Conservation (phyloP, 2,329 filamentous ascomycete species). For the Pseudocercospora fuligena region DNA sequence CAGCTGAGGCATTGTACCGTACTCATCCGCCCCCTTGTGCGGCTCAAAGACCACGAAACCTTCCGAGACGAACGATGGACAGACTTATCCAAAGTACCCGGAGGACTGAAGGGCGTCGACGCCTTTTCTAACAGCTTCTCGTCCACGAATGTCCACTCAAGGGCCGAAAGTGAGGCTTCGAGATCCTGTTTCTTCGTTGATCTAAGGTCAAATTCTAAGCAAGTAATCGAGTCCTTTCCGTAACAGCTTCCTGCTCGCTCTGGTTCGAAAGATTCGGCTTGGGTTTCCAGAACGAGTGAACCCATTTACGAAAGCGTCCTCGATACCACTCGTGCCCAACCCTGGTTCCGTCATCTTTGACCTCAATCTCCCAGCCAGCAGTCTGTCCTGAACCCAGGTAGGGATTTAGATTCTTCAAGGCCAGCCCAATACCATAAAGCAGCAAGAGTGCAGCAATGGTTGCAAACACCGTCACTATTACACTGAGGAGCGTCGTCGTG, state of each 20-base stretch:
- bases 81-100: too few relatives aligned
- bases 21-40: too few relatives aligned
- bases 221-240: conserved; percentile 40
- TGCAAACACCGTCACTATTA: conserved; percentile 49
- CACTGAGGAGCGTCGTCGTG: conserved; percentile 51
- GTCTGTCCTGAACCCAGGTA: conserved; percentile 36
- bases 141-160: too few relatives aligned
- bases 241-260: conserved; percentile 46
- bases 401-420: conserved; percentile 30
- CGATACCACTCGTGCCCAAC: conserved; percentile 32
- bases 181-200: background rate
- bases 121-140: too few relatives aligned
- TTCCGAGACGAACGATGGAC: too few relatives aligned
- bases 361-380: conserved; percentile 39
- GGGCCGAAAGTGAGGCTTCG: background rate
- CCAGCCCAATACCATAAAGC: conserved; percentile 38
- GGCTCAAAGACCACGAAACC: too few relatives aligned
- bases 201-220: conserved; percentile 15
- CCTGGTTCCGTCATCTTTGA: conserved; percentile 35
- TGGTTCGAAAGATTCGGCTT: conserved; percentile 26
- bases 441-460: conserved; percentile 47
- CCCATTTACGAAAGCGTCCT: conserved; percentile 21
- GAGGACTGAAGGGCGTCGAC: too few relatives aligned
- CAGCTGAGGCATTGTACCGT: too few relatives aligned
- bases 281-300: conserved; percentile 15